Evolutionary conservation across 2,329 filamentous ascomycete species (phyloP).

Genomic region (Fusarium lateritium): DNA sequence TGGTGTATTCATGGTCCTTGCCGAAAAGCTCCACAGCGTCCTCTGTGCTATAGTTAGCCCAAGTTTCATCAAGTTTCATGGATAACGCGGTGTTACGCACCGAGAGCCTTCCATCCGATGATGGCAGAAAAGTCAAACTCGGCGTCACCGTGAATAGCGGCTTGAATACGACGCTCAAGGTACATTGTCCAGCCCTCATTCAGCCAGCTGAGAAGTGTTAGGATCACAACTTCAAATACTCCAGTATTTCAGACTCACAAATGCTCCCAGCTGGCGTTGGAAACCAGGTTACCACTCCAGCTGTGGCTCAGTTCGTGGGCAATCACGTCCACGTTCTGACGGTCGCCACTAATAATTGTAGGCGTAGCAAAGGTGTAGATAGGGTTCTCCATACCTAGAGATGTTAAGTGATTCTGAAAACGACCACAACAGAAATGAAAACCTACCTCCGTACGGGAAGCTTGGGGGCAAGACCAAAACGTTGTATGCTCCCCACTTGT

Average conservation of each 20-base stretch:
- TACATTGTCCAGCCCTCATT: constrained; percentile 95
- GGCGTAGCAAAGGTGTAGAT: constrained; percentile 96
- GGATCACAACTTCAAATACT: not conserved
- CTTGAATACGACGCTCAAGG: constrained; percentile 87
- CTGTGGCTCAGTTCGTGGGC: constrained; percentile 84
- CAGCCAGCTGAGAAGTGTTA: constrained; percentile 66
- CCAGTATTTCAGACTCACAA: constrained; percentile 64
- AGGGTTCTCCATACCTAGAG: constrained; percentile 86
- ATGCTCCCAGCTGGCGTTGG: constrained; percentile 85
- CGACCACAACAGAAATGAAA: not conserved
- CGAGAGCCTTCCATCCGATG: constrained; percentile 92
- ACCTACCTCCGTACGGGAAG: constrained; percentile 86
- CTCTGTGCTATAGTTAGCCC: constrained; percentile 59
- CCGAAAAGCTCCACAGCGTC: constrained; percentile 86
- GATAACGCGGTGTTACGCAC: constrained; percentile 54
- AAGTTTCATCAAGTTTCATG: not conserved
- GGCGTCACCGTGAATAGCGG: constrained; percentile 82
- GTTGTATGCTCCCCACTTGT: constrained; percentile 96
- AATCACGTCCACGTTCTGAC: constrained; percentile 95
- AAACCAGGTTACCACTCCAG: constrained; percentile 92
- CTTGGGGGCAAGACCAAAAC: constrained; percentile 90
- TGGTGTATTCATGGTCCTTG: constrained; percentile 91
- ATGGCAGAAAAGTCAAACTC: constrained; percentile 96
- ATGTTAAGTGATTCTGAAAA: constrained; percentile 6
- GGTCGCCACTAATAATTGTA: constrained; percentile 90